Evolutionary conservation across 345 rosid species (phyloP).

Genomic region (Abelmoschus esculentus): DNA sequence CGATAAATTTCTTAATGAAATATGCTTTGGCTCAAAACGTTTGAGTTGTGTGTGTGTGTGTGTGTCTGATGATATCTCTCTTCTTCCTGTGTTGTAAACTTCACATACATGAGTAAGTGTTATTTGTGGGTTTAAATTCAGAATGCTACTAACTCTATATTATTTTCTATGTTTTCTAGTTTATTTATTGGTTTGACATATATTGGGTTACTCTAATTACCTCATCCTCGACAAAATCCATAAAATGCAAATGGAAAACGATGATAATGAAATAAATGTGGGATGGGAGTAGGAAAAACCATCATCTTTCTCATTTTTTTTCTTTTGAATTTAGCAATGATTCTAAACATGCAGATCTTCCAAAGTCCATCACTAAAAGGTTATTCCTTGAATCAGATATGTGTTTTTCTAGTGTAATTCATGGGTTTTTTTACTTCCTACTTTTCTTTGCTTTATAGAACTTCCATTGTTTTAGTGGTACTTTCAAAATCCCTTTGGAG

Average conservation of each 20-base stretch:
- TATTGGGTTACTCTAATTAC: background rate
- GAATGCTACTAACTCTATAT: no score
- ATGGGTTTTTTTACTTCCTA: background rate
- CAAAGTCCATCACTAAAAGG: background rate
- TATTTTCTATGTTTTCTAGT: background rate
- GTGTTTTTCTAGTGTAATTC: background rate
- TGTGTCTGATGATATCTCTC: background rate
- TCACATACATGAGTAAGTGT: no score
- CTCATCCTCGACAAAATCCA: background rate
- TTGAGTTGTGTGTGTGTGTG: background rate
- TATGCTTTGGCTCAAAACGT: background rate
- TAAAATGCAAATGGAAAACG: background rate
- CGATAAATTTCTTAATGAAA: background rate
- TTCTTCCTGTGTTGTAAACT: background rate
- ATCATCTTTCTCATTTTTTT: background rate
- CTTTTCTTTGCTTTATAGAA: background rate
- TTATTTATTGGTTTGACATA: background rate
- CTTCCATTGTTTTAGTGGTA: background rate
- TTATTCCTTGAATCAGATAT: background rate
- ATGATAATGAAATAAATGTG: background rate
- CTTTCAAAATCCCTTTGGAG: background rate
- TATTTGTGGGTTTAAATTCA: no score
- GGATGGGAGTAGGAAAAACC: background rate
- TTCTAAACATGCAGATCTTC: background rate
- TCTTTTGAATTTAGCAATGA: background rate